These are phyloP conservation scores for Crataegus laevigata DNA, from an alignment of 306 rosid genomes.

Conservation along the genomic window DNA sequence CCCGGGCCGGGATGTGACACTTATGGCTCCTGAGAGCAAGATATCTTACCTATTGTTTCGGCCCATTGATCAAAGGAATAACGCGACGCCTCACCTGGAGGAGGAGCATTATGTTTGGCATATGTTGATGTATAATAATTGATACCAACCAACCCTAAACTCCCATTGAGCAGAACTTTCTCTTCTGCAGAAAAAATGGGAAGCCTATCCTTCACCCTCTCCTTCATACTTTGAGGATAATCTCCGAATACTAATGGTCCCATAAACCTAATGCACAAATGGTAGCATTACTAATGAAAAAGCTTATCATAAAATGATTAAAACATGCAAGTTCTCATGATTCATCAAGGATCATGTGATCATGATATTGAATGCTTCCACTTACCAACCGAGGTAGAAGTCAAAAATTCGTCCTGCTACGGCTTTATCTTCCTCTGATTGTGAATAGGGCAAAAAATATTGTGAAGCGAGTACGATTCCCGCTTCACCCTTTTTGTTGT, in stretches of 20 bases:
- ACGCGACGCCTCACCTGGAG: background rate
- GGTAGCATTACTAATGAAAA: too few relatives aligned
- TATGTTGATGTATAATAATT: constrained; percentile 28
- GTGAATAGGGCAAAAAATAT: constrained; percentile 16
- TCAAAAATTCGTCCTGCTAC: constrained; percentile 27
- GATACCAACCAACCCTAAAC: constrained; percentile 21
- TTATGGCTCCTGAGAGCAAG: too few relatives aligned
- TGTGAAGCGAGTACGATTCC: constrained; percentile 22
- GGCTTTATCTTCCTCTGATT: constrained; percentile 18
- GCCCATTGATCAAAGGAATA: constrained; percentile 1
- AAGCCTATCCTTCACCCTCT: constrained; percentile 21
- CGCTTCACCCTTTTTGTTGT: constrained; percentile 33
- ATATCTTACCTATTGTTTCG: background rate
- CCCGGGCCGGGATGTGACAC: too few relatives aligned
- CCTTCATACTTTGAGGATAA: constrained; percentile 21
- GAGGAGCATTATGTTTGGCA: constrained; percentile 3
- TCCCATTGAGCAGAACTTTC: constrained; percentile 8
- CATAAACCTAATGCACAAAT: constrained; percentile 9
- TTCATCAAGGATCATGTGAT: too few relatives aligned
- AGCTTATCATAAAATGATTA: background rate
- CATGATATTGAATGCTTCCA: background rate
- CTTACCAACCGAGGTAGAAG: constrained; percentile 33
- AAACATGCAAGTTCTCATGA: background rate
- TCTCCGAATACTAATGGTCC: constrained; percentile 17
- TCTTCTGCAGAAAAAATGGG: constrained; percentile 21